phyloP scores from a whole-genome alignment of 441 rosid species.

The Syzygium syzygioides region DNA sequence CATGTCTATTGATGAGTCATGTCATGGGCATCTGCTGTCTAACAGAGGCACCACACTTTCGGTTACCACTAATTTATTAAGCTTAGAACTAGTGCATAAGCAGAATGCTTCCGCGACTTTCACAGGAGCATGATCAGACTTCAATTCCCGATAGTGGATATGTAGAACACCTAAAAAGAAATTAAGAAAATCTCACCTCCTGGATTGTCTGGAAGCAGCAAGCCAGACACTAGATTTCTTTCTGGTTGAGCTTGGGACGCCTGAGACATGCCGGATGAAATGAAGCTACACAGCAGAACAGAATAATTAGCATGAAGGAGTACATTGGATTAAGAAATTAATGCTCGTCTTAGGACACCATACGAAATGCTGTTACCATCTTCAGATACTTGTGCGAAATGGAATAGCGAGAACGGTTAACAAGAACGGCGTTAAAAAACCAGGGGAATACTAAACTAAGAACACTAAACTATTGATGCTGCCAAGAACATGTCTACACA shows the following conservation, averaged over 20 bases:
- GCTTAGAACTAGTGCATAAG: neutral
- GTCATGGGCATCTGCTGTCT: neutral
- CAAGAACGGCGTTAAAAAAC: neutral
- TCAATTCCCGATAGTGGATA: neutral
- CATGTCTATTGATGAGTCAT: neutral
- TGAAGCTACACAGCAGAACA: conserved; percentile 41
- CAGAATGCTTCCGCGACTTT: neutral
- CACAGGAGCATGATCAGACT: neutral
- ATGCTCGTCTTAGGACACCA: neutral
- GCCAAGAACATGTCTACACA: neutral
- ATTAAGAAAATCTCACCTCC: conserved; percentile 28
- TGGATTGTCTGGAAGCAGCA: conserved; percentile 21
- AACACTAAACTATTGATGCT: neutral
- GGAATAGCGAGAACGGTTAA: neutral
- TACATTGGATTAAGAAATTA: neutral
- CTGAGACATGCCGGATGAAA: conserved; percentile 60
- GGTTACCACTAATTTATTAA: neutral
- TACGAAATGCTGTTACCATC: neutral
- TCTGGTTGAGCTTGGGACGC: conserved; percentile 24
- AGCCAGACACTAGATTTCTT: conserved; percentile 25
- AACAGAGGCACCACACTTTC: neutral
- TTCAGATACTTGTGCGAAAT: neutral
- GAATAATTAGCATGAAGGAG: neutral
- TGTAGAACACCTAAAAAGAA: neutral
- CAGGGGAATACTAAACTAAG: neutral